Percentiles rank a stretch among this genome's conserved stretches.
Conservation (phyloP, 371 early-diverging fungal genomes). For the Vairimorpha necatrix region DNA sequence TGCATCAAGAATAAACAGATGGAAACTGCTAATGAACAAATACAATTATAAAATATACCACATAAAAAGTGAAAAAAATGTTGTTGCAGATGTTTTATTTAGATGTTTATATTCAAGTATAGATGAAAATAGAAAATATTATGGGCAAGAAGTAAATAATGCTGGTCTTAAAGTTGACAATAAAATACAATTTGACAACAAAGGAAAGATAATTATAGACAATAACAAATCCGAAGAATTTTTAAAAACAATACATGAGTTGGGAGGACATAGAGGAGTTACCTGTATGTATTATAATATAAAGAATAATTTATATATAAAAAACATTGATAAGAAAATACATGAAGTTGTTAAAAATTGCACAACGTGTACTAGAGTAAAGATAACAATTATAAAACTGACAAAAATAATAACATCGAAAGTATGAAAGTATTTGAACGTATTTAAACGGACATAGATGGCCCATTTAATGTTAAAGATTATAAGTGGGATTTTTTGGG, state of each 20-base stretch:
- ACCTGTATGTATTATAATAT: not conserved
- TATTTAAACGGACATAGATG: not conserved
- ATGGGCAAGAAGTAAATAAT: too few species aligned
- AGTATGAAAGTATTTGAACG: too few species aligned
- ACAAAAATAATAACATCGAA: too few species aligned
- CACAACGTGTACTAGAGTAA: too few species aligned
- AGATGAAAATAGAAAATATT: not conserved
- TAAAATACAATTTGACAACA: not conserved
- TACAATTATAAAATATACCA: slow-evolving; percentile 25
- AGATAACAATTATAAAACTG: too few species aligned
- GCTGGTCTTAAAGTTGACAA: not conserved
- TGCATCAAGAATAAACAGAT: slow-evolving; percentile 28
- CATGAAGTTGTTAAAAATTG: not conserved
- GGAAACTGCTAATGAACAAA: slow-evolving; percentile 15
- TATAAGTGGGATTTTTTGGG: not conserved
- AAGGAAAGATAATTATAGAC: not conserved
- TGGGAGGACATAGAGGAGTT: slow-evolving; percentile 2
- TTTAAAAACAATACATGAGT: slow-evolving; percentile 8
- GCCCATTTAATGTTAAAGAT: not conserved
- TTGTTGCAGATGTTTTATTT: slow-evolving; percentile 39
- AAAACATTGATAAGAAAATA: not conserved
- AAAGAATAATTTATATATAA: not conserved
- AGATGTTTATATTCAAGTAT: not conserved
- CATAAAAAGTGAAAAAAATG: slow-evolving; percentile 28
- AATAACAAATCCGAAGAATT: not conserved